A percentile compares a stretch with the other conserved stretches of the same genome.
Evolutionary conservation across 192 early-diverging fungal genomes (phyloP).

Genomic region (Coemansia sp.): DNA sequence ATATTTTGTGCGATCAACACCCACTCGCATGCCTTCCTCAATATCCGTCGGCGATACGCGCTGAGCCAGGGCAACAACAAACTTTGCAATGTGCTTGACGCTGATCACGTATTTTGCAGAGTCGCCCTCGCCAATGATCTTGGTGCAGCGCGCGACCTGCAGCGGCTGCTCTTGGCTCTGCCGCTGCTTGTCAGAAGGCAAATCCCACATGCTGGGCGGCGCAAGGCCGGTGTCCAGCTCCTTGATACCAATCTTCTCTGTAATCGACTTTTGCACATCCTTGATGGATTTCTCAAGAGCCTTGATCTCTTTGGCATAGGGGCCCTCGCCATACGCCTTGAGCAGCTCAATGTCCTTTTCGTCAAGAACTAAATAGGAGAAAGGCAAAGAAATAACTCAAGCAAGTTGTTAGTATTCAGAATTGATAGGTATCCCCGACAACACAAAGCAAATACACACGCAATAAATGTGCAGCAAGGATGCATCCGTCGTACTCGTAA

Average conservation of each 20-base stretch:
- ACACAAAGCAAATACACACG: background rate
- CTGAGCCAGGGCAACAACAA: slow-evolving; percentile 95
- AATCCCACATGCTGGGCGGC: slow-evolving; percentile 97
- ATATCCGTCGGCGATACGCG: slow-evolving; percentile 98
- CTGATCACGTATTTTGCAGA: slow-evolving; percentile 97
- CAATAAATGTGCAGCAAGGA: background rate
- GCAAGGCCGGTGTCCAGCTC: slow-evolving; percentile 98
- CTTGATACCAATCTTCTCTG: slow-evolving; percentile 99
- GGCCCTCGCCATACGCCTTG: slow-evolving; percentile 90
- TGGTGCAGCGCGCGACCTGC: slow-evolving; percentile 96
- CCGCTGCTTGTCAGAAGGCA: slow-evolving; percentile 97
- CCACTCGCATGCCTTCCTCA: slow-evolving; percentile 98
- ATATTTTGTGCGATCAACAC: slow-evolving; percentile 97
- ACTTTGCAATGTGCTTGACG: slow-evolving; percentile 99
- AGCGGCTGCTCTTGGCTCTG: slow-evolving; percentile 90
- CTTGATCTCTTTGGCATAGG: slow-evolving; percentile 95
- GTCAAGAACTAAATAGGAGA: slow-evolving; percentile 32
- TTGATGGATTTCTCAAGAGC: slow-evolving; percentile 93
- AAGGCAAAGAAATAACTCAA: background rate
- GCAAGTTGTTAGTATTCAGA: background rate
- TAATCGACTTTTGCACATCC: slow-evolving; percentile 96
- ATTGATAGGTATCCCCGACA: background rate
- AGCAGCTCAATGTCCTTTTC: slow-evolving; percentile 53
- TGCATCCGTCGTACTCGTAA: background rate
- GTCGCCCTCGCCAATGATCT: slow-evolving; percentile 93